phyloP scores from a whole-genome alignment of 1,139 yeast genomes.

The Torulaspora globosa region DNA sequence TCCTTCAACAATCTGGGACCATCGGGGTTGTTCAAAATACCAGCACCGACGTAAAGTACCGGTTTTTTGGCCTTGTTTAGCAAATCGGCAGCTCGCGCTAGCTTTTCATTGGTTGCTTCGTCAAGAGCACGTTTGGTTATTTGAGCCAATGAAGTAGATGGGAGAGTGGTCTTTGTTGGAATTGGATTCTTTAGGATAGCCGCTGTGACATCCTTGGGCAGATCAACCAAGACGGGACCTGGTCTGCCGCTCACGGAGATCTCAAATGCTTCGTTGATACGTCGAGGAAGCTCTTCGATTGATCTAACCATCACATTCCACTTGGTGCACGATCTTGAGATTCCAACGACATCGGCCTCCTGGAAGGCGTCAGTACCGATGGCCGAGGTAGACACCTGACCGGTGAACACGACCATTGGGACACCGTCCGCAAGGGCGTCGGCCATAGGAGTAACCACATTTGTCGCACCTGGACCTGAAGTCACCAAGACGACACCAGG shows the following conservation, averaged over 20 bases:
- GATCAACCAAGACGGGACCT: constrained; percentile 95
- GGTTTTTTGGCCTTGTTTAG: constrained; percentile 84
- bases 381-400: constrained; percentile 93
- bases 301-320: constrained; percentile 99
- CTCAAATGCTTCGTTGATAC: constrained; percentile 97
- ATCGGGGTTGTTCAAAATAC: constrained; percentile 72
- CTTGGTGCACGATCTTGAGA: constrained; percentile 93
- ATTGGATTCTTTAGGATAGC: constrained; percentile 81
- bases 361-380: constrained; percentile 99
- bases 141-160: constrained; percentile 70
- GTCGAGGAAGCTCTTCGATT: constrained; percentile 88
- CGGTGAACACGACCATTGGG: constrained; percentile 95
- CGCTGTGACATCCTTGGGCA: constrained; percentile 97
- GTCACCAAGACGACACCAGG: constrained; percentile 98
- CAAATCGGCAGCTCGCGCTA: constrained; percentile 71
- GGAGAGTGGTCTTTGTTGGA: constrained; percentile 80
- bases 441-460: constrained; percentile 94
- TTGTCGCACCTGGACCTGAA: constrained; percentile 98
- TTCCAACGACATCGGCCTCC: constrained; percentile 97
- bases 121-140: constrained; percentile 68
- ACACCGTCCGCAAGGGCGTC: constrained; percentile 97
- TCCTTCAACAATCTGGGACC: constrained; percentile 80
- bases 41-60: constrained; percentile 86
- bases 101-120: constrained; percentile 72
- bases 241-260: constrained; percentile 96